Conservation (phyloP, 495 filamentous ascomycete species). For the Lasiosphaeris hirsuta region DNA sequence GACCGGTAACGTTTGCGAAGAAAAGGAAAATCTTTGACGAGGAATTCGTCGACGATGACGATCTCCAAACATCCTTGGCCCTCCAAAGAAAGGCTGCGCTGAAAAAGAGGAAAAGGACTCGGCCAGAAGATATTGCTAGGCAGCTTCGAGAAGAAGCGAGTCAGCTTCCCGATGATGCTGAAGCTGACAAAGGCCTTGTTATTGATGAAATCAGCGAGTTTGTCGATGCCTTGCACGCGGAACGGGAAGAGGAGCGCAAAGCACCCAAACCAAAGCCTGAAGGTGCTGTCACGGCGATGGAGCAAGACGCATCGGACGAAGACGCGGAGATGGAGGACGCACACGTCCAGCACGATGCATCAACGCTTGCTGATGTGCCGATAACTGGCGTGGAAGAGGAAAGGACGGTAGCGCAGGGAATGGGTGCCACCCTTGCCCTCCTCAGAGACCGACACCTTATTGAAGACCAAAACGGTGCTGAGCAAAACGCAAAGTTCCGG, state of each 20-base stretch:
- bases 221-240: constrained; percentile 72
- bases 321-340: constrained; percentile 57
- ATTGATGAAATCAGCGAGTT: constrained; percentile 96
- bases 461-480: constrained; percentile 56
- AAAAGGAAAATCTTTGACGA: constrained; percentile 65
- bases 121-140: constrained; percentile 80
- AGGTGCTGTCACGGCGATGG: constrained; percentile 44
- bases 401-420: constrained; percentile 66
- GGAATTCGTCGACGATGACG: constrained; percentile 85
- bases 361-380: constrained; percentile 35
- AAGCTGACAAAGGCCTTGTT: constrained; percentile 68
- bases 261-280: constrained; percentile 39
- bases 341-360: constrained; percentile 28
- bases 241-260: constrained; percentile 62
- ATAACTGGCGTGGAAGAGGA: constrained; percentile 83
- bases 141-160: constrained; percentile 74
- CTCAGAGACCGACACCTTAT: constrained; percentile 80
- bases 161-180: constrained; percentile 44
- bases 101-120: constrained; percentile 82
- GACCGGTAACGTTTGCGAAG: constrained; percentile 40
- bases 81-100: constrained; percentile 74
- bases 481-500: constrained; percentile 66
- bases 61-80: constrained; percentile 81
- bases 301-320: constrained; percentile 47
- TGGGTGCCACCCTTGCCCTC: constrained; percentile 78